These are phyloP conservation scores for Dissophora ornata DNA, from an alignment of 192 early-diverging fungal species.

Conservation along the genomic window DNA sequence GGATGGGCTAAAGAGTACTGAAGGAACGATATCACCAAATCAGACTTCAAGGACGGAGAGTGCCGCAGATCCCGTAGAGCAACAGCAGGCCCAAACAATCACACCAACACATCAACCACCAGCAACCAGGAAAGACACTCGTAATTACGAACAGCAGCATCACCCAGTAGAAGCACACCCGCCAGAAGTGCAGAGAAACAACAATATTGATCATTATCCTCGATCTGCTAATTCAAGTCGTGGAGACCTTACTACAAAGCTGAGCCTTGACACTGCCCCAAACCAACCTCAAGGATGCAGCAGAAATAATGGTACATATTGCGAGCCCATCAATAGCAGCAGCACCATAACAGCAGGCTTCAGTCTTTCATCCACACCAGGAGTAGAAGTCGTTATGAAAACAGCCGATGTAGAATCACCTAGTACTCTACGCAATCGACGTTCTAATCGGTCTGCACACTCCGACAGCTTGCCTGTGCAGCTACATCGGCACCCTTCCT, in stretches of 20 bases:
- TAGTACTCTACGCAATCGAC: conserved; percentile 26
- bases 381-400: conserved; percentile 26
- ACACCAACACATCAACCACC: too few species aligned
- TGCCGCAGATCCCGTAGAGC: too few species aligned
- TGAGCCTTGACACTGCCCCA: neutral
- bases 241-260: neutral
- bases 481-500: neutral
- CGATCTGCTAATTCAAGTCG: too few species aligned
- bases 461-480: neutral
- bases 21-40: too few species aligned
- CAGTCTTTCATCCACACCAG: neutral
- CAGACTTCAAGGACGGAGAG: too few species aligned
- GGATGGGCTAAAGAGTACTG: too few species aligned
- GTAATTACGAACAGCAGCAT: too few species aligned
- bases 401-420: conserved; percentile 21
- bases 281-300: neutral
- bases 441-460: conserved; percentile 6
- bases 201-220: neutral
- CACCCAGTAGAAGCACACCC: neutral
- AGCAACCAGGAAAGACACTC: too few species aligned
- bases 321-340: neutral
- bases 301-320: neutral
- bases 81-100: too few species aligned
- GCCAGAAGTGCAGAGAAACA: neutral
- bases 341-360: neutral